Percentiles rank a stretch among this genome's conserved stretches.
Evolutionary conservation across 805 yeast species (phyloP).

Genomic region (Wickerhamiella parazyma): DNA sequence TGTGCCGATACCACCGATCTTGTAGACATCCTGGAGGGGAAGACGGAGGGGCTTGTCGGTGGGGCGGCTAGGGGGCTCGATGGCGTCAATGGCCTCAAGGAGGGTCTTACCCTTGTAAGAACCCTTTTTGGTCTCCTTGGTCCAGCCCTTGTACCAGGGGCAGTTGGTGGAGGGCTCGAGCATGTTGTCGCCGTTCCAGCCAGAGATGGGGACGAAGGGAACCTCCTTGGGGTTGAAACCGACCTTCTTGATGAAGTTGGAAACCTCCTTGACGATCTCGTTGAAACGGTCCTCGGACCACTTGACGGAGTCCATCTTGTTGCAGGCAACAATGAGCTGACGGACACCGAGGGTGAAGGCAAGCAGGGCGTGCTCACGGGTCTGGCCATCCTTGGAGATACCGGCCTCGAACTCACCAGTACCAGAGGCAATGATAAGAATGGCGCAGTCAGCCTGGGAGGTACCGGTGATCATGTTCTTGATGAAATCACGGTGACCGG

Average conservation of each 20-base stretch:
- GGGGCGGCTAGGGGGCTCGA: conserved; percentile 71
- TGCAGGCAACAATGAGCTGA: conserved; percentile 78
- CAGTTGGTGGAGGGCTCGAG: conserved; percentile 69
- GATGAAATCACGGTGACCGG: conserved; percentile 95
- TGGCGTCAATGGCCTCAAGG: conserved; percentile 72
- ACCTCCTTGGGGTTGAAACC: conserved; percentile 99
- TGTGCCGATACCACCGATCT: conserved; percentile 85
- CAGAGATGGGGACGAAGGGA: conserved; percentile 84
- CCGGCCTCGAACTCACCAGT: conserved; percentile 94
- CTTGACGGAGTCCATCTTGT: conserved; percentile 90
- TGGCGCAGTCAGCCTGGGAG: conserved; percentile 87
- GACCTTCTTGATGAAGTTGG: conserved; percentile 98
- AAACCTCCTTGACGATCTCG: conserved; percentile 99
- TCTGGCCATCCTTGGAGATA: conserved; percentile 88
- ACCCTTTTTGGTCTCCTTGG: conserved; percentile 63
- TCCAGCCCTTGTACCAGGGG: conserved; percentile 84
- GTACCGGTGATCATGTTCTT: conserved; percentile 95
- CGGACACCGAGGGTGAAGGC: conserved; percentile 82
- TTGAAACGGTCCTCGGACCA: conserved; percentile 74
- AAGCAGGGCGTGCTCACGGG: conserved; percentile 87
- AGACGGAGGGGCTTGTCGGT: conserved; percentile 78
- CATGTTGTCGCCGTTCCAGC: conserved; percentile 92
- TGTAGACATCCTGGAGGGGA: conserved; percentile 84
- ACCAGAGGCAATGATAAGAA: conserved; percentile 82
- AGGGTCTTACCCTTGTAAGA: conserved; percentile 65